Conservation (phyloP, 2,329 filamentous ascomycete genomes). For the Xylaria arbuscula region DNA sequence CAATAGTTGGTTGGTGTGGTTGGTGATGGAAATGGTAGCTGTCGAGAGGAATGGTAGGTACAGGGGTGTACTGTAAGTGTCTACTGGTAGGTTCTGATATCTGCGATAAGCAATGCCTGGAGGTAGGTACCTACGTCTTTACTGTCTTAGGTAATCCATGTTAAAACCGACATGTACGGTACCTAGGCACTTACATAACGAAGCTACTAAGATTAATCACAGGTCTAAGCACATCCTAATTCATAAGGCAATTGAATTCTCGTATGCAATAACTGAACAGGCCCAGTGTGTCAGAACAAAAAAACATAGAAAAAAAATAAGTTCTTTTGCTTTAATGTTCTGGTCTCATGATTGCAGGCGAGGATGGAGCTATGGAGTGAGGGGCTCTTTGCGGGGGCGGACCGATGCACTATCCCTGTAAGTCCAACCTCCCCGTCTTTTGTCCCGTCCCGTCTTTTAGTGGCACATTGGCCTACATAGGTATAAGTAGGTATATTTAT, state of each 20-base stretch:
- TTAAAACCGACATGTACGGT: no score
- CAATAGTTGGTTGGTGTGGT: background rate
- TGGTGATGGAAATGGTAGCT: background rate
- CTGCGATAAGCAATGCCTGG: background rate
- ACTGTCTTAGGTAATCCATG: no score
- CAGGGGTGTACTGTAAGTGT: no score
- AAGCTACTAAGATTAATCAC: no score
- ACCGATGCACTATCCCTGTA: slow-evolving; percentile 15
- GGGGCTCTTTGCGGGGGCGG: slow-evolving; percentile 25
- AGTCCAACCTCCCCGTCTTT: slow-evolving; percentile 4
- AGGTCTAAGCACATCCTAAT: no score
- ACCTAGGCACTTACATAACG: no score
- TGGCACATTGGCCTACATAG: background rate
- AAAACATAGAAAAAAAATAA: background rate
- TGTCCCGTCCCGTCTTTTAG: background rate
- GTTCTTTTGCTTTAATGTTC: background rate
- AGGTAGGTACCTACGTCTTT: background rate
- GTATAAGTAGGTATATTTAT: no score
- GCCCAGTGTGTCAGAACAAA: no score
- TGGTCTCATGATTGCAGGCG: no score
- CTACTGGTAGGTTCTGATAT: background rate
- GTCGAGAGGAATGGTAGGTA: background rate
- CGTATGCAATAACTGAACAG: no score
- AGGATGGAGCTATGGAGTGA: background rate
- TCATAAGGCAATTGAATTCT: no score